Evolutionary conservation across 2,329 filamentous ascomycete genomes (phyloP).

Genomic region (Claviceps sp.): DNA sequence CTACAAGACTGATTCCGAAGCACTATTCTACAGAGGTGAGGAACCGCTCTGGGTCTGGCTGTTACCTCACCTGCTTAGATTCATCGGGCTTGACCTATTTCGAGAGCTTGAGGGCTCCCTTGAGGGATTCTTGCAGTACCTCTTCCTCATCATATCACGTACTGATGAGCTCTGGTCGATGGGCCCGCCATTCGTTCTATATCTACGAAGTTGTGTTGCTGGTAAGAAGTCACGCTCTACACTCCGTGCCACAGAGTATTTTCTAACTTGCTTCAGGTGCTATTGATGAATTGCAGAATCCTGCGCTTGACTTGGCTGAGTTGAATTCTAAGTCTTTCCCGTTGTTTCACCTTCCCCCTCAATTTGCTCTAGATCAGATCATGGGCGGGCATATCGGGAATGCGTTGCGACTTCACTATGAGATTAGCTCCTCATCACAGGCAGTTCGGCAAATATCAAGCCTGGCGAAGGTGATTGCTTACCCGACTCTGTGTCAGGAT

Average conservation of each 20-base stretch:
- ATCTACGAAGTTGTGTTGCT: conserved; percentile 34
- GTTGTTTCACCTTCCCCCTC: conserved; percentile 25
- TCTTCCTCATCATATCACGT: conserved; percentile 31
- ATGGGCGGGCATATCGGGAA: conserved; percentile 13
- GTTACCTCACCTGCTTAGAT: conserved; percentile 41
- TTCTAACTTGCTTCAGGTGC: conserved; percentile 15
- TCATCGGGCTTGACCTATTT: conserved; percentile 40
- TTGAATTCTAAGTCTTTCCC: conserved; percentile 17
- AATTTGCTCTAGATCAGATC: conserved; percentile 23
- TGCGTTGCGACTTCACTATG: conserved; percentile 24
- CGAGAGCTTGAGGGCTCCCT: conserved; percentile 35
- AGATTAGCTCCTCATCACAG: conserved; percentile 26
- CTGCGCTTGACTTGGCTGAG: conserved; percentile 13
- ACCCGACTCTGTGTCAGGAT: conserved; percentile 23
- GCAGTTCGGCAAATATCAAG: conserved; percentile 32
- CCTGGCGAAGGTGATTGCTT: conserved; percentile 30
- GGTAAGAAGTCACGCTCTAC: conserved; percentile 19
- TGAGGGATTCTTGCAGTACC: conserved; percentile 36
- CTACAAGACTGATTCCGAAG: conserved; percentile 25
- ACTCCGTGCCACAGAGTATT: not conserved
- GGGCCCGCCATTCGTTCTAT: conserved; percentile 28
- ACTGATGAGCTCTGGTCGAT: conserved; percentile 35
- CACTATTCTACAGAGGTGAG: conserved; percentile 37
- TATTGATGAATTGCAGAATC: conserved; percentile 22
- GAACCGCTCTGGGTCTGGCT: conserved; percentile 56